A percentile compares a stretch with the other conserved stretches of the same genome.
Conservation (phyloP, 176 grass and related monocot genomes). For the Phragmites australis region DNA sequence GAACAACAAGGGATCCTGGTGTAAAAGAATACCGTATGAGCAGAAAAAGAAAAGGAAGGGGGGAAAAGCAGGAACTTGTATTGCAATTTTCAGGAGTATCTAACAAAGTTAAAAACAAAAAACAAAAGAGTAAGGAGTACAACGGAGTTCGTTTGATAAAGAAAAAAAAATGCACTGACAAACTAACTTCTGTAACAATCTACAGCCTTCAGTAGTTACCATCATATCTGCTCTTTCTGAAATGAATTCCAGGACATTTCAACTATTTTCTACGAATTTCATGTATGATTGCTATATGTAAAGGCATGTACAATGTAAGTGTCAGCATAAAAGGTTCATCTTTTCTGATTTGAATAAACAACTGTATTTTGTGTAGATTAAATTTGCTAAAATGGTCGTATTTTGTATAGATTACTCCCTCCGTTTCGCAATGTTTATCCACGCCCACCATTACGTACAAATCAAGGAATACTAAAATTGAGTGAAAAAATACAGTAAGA, state of each 20-base stretch:
- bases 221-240: neutral
- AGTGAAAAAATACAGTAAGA: too few species aligned
- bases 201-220: neutral
- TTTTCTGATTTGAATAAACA: neutral
- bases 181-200: neutral
- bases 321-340: neutral
- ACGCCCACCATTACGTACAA: too few species aligned
- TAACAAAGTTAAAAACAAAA: neutral
- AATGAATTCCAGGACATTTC: neutral
- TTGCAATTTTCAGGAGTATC: neutral
- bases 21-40: neutral
- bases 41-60: neutral
- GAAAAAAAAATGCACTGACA: too few species aligned
- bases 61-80: neutral
- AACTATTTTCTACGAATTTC: neutral
- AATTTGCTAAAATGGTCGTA: neutral
- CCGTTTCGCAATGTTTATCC: too few species aligned
- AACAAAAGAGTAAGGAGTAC: neutral
- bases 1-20: slow-evolving; percentile 35
- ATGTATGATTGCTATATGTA: neutral
- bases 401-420: too few species aligned
- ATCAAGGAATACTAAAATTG: too few species aligned
- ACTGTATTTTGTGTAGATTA: neutral
- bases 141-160: neutral
- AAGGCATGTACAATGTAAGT: neutral